These are phyloP conservation scores for Gyrodon lividus DNA, from an alignment of 768 basidiomycete species.

Conservation along the genomic window DNA sequence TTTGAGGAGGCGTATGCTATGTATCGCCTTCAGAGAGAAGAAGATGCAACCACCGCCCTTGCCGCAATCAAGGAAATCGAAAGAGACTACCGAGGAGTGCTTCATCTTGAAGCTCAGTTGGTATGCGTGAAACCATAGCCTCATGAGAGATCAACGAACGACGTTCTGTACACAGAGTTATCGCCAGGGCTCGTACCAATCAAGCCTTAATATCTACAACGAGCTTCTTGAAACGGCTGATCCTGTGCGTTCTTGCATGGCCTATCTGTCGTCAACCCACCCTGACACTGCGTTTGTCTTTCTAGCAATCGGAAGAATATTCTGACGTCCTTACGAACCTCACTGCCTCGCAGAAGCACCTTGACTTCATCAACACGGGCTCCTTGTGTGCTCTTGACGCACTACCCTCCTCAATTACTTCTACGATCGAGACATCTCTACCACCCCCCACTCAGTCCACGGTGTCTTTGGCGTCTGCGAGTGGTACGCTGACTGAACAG, in stretches of 20 bases:
- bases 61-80: conserved; percentile 43
- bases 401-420: conserved; percentile 50
- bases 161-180: conserved; percentile 54
- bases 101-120: conserved; percentile 86
- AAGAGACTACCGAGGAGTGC: conserved; percentile 55
- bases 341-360: conserved; percentile 74
- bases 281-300: conserved; percentile 7
- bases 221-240: conserved; percentile 77
- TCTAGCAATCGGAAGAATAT: conserved; percentile 81
- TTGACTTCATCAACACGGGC: conserved; percentile 77
- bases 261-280: neutral
- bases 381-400: conserved; percentile 64
- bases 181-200: conserved; percentile 71
- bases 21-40: conserved; percentile 79
- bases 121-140: conserved; percentile 43
- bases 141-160: conserved; percentile 17
- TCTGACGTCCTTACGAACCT: conserved; percentile 86
- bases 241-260: conserved; percentile 51
- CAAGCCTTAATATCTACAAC: conserved; percentile 75
- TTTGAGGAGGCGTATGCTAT: conserved; percentile 83
- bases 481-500: conserved; percentile 25
- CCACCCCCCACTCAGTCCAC: conserved; percentile 49
- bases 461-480: conserved; percentile 24
- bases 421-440: conserved; percentile 58
- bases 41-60: conserved; percentile 60